Evolutionary conservation across 805 yeast genomes (phyloP).

Genomic region (Hemisphaericaspora nanyangensis): DNA sequence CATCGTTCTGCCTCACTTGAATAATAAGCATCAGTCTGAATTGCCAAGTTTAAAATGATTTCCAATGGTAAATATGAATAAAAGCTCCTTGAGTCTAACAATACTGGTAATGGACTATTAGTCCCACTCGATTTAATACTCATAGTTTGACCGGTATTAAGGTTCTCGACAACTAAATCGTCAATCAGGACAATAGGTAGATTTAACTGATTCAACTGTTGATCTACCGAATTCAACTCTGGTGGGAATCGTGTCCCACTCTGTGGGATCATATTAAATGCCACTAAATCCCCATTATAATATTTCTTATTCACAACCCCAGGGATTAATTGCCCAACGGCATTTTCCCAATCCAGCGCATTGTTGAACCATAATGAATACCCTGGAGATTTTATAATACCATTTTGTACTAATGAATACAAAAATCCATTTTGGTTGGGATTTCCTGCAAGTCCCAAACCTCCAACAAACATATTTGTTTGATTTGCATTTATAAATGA

Average conservation of each 20-base stretch:
- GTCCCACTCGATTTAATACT: slow-evolving; percentile 22
- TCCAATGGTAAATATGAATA: slow-evolving; percentile 53
- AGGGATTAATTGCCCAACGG: slow-evolving; percentile 40
- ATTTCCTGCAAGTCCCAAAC: slow-evolving; percentile 32
- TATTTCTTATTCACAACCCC: slow-evolving; percentile 56
- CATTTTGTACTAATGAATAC: slow-evolving; percentile 13
- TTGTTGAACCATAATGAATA: slow-evolving; percentile 32
- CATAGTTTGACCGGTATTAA: slow-evolving; percentile 29
- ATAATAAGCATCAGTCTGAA: slow-evolving; percentile 67
- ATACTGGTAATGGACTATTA: slow-evolving; percentile 43
- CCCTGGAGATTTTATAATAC: slow-evolving; percentile 24
- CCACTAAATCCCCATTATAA: slow-evolving; percentile 44
- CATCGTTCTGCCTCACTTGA: slow-evolving; percentile 45
- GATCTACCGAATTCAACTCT: slow-evolving; percentile 8
- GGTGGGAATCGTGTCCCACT: slow-evolving; percentile 45
- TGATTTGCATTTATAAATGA: slow-evolving; percentile 25
- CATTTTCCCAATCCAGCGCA: slow-evolving; percentile 7
- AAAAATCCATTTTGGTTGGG: slow-evolving; percentile 26
- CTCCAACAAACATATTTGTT: slow-evolving; percentile 25
- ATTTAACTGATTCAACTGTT: slow-evolving; percentile 10
- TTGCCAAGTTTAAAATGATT: slow-evolving; percentile 56
- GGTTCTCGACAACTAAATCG: slow-evolving; percentile 23
- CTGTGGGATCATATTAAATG: slow-evolving; percentile 48
- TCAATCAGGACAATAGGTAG: slow-evolving; percentile 31
- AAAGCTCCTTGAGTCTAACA: slow-evolving; percentile 53